phyloP scores from a whole-genome alignment of 495 filamentous ascomycete genomes.

The Talaromyces nanjingensis region DNA sequence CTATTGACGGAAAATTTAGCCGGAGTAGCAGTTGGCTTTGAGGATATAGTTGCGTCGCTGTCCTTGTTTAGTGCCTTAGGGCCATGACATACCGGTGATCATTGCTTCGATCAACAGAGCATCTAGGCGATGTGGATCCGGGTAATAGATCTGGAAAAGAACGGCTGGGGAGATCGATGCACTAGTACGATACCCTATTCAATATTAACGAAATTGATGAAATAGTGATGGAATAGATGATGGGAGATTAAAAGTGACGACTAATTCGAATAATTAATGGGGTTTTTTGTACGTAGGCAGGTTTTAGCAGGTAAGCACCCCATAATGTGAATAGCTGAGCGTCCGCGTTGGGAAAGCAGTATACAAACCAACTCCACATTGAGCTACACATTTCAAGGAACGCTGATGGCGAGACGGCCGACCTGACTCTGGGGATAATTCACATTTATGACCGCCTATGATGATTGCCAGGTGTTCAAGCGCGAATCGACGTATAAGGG shows the following conservation, averaged over 20 bases:
- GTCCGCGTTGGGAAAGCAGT: background rate
- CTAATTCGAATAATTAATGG: background rate
- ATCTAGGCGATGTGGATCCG: background rate
- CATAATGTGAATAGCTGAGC: background rate
- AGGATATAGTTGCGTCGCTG: background rate
- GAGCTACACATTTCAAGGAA: background rate
- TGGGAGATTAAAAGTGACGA: background rate
- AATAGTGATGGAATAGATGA: background rate
- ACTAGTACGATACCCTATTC: background rate
- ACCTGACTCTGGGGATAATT: background rate
- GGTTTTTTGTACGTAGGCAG: background rate
- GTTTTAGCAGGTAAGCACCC: background rate
- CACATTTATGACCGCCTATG: background rate
- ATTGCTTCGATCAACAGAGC: background rate
- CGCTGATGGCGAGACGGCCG: background rate
- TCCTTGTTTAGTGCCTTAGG: background rate
- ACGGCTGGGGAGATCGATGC: background rate
- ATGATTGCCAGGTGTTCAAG: background rate
- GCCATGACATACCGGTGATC: background rate
- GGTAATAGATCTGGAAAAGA: background rate
- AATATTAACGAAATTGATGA: background rate
- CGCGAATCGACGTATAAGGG: background rate
- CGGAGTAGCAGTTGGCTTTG: background rate
- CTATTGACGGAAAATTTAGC: background rate
- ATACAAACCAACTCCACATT: background rate